Evolutionary conservation across 2,329 filamentous ascomycete genomes (phyloP).

Genomic region (Hysterium pulicare): DNA sequence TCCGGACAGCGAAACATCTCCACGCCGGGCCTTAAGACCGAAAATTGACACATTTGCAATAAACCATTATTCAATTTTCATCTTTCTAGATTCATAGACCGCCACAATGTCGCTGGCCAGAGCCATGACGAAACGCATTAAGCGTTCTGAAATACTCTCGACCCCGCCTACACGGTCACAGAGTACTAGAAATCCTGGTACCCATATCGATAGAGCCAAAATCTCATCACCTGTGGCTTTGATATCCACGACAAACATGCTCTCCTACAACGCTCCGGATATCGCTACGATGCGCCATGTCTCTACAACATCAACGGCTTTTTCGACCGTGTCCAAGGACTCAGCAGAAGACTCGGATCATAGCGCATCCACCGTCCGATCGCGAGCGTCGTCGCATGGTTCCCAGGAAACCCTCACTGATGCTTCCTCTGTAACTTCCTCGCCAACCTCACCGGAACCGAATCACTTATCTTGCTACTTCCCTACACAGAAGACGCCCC

Average conservation of each 20-base stretch:
- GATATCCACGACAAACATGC: constrained; percentile 91
- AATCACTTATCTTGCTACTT: constrained; percentile 59
- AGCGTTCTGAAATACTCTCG: constrained; percentile 50
- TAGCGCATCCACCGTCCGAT: constrained; percentile 46
- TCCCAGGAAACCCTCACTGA: constrained; percentile 69
- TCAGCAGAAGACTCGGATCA: constrained; percentile 72
- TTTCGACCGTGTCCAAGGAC: constrained; percentile 49
- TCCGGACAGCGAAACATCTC: constrained; percentile 22
- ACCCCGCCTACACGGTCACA: constrained; percentile 36
- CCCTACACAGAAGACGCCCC: constrained; percentile 48
- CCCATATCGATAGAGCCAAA: constrained; percentile 59
- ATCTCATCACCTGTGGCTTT: constrained; percentile 88
- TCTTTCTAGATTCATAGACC: constrained; percentile 17
- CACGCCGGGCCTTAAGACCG: constrained; percentile 27
- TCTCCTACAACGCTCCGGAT: constrained; percentile 91
- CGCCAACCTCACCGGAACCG: constrained; percentile 50
- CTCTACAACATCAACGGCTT: constrained; percentile 49
- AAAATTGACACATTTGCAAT: constrained; percentile 22
- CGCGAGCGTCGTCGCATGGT: constrained; percentile 47
- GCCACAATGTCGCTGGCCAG: constrained; percentile 59
- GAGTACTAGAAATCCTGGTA: constrained; percentile 44
- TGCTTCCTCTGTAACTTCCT: constrained; percentile 51
- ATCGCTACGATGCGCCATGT: constrained; percentile 50
- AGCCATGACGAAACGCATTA: constrained; percentile 68
- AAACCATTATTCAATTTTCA: constrained; percentile 26